phyloP scores from a whole-genome alignment of 768 basidiomycete genomes.

The Kwoniella dendrophila region DNA sequence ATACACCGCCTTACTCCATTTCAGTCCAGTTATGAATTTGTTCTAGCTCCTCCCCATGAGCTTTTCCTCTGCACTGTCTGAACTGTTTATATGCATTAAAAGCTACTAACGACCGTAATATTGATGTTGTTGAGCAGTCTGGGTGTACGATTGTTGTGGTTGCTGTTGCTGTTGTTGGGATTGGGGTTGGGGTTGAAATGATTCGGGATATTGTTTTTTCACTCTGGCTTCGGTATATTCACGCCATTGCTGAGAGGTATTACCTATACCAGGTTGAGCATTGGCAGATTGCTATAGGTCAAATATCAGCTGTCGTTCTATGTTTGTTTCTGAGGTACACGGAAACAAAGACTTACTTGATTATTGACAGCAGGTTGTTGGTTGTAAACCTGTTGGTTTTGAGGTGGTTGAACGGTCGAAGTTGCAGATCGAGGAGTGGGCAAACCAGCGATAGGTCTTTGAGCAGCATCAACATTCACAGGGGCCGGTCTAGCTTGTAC shows the following conservation, averaged over 20 bases:
- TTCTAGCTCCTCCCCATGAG: too few relatives aligned
- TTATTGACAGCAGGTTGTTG: slow-evolving; percentile 1
- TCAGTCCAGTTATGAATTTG: too few relatives aligned
- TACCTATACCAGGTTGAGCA: not conserved
- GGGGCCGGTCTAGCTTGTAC: slow-evolving; percentile 9
- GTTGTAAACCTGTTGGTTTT: slow-evolving; percentile 5
- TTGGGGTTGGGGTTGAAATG: not conserved
- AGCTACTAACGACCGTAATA: too few relatives aligned
- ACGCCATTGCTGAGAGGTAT: slow-evolving; percentile 11
- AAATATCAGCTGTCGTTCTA: not conserved
- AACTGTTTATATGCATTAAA: too few relatives aligned
- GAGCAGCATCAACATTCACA: slow-evolving; percentile 5
- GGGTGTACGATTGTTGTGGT: too few relatives aligned
- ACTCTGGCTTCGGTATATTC: slow-evolving; percentile 5
- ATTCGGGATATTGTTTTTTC: not conserved
- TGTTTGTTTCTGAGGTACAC: not conserved
- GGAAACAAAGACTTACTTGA: not conserved
- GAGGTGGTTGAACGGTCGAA: slow-evolving; percentile 1
- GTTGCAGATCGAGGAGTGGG: slow-evolving; percentile 12
- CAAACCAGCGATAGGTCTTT: not conserved
- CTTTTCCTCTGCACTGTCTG: too few relatives aligned
- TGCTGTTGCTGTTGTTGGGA: not conserved
- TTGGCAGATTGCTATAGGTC: not conserved
- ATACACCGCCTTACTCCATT: too few relatives aligned
- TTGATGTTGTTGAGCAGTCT: too few relatives aligned